A percentile compares a stretch with the other conserved stretches of the same genome.
Evolutionary conservation across 2,329 filamentous ascomycete species (phyloP).

Genomic region (Xylariaceae sp.): DNA sequence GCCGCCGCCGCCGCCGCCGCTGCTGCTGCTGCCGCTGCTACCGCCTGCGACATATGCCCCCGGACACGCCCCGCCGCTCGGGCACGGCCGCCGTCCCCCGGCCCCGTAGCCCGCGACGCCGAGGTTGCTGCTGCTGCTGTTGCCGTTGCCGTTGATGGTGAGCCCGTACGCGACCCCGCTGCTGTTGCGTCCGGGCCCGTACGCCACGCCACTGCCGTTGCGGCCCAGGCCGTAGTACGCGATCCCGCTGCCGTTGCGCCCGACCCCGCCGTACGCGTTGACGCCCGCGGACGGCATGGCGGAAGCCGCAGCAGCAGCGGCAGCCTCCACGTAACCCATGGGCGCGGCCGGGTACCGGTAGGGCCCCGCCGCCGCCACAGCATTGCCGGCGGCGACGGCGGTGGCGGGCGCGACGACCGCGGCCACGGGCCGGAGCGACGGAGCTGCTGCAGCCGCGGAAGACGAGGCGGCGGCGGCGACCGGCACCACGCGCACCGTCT

Average conservation of each 20-base stretch:
- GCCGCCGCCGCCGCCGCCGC: not conserved
- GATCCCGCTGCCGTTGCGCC: not conserved
- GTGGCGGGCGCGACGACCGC: not conserved
- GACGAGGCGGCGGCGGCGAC: not conserved
- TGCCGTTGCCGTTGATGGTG: no score
- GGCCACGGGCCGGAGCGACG: not conserved
- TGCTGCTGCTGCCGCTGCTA: not conserved
- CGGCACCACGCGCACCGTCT: constrained; percentile 9
- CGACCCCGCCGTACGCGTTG: not conserved
- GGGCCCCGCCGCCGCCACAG: not conserved
- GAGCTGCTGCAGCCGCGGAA: not conserved
- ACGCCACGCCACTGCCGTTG: not conserved
- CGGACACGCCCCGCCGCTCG: no score
- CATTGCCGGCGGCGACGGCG: not conserved
- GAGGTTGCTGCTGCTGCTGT: no score
- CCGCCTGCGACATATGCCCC: not conserved
- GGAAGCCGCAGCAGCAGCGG: not conserved
- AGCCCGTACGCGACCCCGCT: not conserved
- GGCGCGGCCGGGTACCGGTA: no score
- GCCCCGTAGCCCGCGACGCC: not conserved
- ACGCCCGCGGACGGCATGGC: not conserved
- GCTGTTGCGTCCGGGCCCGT: not conserved
- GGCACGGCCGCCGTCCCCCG: not conserved
- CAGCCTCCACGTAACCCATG: no score
- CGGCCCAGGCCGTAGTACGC: no score